Base-by-base conservation (phyloP, 2,329 filamentous ascomycete genomes). In the Fusarium drepaniforme region DNA sequence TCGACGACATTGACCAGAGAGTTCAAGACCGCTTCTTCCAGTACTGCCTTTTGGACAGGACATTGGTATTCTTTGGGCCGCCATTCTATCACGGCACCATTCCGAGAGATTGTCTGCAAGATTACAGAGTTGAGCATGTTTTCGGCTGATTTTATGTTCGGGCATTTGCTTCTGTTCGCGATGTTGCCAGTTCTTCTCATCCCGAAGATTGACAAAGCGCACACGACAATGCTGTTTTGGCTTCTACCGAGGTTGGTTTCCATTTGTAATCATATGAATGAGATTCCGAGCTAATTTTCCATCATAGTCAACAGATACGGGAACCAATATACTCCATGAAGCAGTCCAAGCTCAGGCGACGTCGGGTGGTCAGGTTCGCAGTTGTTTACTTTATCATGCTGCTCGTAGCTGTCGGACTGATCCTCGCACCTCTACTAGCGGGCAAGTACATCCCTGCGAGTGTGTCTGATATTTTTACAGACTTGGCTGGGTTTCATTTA, bases 71-170 rank as follows among this genome's bases (percentile, higher is more conserved):
- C 53, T 4, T 3, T 58, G 15, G 53, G 53, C 7, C 53, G 53
- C 8, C 53, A 58, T 58, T 58, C 53, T 18, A 23, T 58, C n/a
- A 58, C 53, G 25, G 53, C 53, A 18, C 53, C 53, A 38, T 58
- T 58, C 33, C 53, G 53, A 23, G 53, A 58, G 33, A 15, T 58
- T 13, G 15, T 38, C 33, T 58, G 53, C 15, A 58, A 58, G 33
- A 58, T 58, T 13, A 38, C 53, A 58, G 53, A 58, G 53, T 58
- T 58, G 53, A 58, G 53, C 16, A 58, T 58, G 53, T 58, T 58
- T 3, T 21, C 53, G 13, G 53, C 53, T 35, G 53, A 38, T 25
- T 58, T 58, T 38, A 5, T 58, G 53, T 58, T 58, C 4, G 53
- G 53, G 9, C 53, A 58, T 38, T 23, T 58, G 13, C 53, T 58